Evolutionary conservation across 208 protist species (phyloP).

Genomic region (Leishmania gerbilli): DNA sequence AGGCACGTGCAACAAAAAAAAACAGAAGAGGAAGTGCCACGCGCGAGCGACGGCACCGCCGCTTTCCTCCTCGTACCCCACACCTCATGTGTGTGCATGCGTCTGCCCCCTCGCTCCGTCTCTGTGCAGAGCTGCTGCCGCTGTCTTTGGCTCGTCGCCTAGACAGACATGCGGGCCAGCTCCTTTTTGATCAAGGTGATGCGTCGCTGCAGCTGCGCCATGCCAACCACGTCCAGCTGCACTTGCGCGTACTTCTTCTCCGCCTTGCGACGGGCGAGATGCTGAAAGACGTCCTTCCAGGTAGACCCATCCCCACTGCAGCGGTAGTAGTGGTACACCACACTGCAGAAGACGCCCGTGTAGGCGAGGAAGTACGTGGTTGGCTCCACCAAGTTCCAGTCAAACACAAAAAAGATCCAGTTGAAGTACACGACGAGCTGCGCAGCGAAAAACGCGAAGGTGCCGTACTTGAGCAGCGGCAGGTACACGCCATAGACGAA

Average conservation of each 20-base stretch:
- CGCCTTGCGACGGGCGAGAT: constrained; percentile 33
- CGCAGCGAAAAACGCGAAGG: constrained; percentile 39
- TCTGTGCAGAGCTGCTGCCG: not conserved
- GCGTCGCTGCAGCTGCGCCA: constrained; percentile 40
- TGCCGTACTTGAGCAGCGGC: constrained; percentile 53
- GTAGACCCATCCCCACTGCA: constrained; percentile 54
- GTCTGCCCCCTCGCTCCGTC: not conserved
- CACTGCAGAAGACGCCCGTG: constrained; percentile 53
- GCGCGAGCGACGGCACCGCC: not conserved
- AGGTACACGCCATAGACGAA: constrained; percentile 39
- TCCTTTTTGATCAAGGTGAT: constrained; percentile 35
- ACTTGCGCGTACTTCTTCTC: constrained; percentile 42
- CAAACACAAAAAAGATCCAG: constrained; percentile 89
- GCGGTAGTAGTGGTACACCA: constrained; percentile 75
- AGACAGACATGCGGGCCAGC: constrained; percentile 26
- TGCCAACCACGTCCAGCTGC: constrained; percentile 30
- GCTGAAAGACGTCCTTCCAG: constrained; percentile 52
- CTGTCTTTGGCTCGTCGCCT: constrained; percentile 12
- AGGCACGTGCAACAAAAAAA: not conserved
- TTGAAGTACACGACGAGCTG: constrained; percentile 80
- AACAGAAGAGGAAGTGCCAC: not conserved
- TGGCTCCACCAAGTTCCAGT: constrained; percentile 89
- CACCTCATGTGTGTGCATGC: not conserved
- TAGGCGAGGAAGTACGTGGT: constrained; percentile 86
- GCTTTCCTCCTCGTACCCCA: not conserved